A percentile compares a stretch with the other conserved stretches of the same genome.
phyloP scores from a whole-genome alignment of 192 early-diverging fungal genomes.

The Rhizoclosmatium sp. region DNA sequence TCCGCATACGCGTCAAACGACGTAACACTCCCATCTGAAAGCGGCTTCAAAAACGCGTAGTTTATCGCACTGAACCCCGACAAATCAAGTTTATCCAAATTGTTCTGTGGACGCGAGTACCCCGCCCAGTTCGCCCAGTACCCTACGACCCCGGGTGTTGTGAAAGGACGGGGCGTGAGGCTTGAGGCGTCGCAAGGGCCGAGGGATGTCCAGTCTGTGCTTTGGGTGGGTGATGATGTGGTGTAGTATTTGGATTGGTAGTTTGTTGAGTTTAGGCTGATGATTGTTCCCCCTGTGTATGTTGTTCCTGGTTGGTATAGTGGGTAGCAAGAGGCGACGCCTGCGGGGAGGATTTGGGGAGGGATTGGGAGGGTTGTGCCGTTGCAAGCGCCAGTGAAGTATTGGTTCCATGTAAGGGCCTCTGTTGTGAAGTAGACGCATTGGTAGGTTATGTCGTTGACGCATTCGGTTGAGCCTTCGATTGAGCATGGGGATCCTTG shows the following conservation, averaged over 20 bases:
- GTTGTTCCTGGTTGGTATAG: neutral
- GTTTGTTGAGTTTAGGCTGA: constrained; percentile 9
- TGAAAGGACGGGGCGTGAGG: neutral
- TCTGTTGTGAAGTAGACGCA: neutral
- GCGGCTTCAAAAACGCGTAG: constrained; percentile 31
- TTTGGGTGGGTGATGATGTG: neutral
- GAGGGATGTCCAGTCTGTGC: constrained; percentile 4
- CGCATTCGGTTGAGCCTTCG: constrained; percentile 1
- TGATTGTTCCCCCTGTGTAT: neutral
- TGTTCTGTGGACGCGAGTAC: constrained; percentile 29
- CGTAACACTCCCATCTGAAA: constrained; percentile 13
- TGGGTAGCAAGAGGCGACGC: neutral
- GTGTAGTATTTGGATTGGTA: constrained; percentile 23
- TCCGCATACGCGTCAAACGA: constrained; percentile 30
- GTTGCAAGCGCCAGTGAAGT: neutral
- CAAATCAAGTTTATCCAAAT: constrained; percentile 9
- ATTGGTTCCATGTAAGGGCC: neutral
- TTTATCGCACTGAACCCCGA: constrained; percentile 24
- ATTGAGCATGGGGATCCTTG: neutral
- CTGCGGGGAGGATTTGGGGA: neutral
- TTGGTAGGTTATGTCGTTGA: constrained; percentile 2
- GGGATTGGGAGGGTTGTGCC: neutral
- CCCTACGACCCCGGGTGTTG: constrained; percentile 5
- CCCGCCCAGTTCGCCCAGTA: constrained; percentile 24
- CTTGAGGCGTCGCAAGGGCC: constrained; percentile 5